Evolutionary conservation across 768 basidiomycete genomes (phyloP).

Genomic region (Boletus reticuloceps): DNA sequence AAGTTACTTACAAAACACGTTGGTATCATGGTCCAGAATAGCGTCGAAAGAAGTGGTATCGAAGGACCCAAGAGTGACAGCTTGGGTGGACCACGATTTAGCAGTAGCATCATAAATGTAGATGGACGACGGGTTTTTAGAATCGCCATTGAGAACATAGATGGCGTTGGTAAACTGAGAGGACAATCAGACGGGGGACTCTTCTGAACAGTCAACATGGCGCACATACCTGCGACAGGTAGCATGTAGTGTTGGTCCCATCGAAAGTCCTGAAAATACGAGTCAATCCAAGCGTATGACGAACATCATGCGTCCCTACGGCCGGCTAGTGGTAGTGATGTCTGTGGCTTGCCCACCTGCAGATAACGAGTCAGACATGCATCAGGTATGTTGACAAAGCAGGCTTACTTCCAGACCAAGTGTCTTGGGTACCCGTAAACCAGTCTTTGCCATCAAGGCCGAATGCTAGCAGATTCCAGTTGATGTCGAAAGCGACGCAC

Average conservation of each 20-base stretch:
- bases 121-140: slow-evolving; percentile 60
- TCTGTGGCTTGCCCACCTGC: slow-evolving; percentile 47
- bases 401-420: slow-evolving; percentile 59
- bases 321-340: slow-evolving; percentile 71
- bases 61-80: slow-evolving; percentile 49
- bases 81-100: slow-evolving; percentile 79
- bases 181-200: not conserved
- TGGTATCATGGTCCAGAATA: slow-evolving; percentile 93
- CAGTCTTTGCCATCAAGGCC: slow-evolving; percentile 84
- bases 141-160: slow-evolving; percentile 80
- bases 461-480: slow-evolving; percentile 85
- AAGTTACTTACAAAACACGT: slow-evolving; percentile 65
- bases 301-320: slow-evolving; percentile 47
- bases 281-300: not conserved
- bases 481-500: slow-evolving; percentile 77
- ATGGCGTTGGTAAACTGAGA: slow-evolving; percentile 78
- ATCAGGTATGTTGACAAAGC: not conserved
- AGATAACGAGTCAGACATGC: slow-evolving; percentile 3
- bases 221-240: slow-evolving; percentile 58
- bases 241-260: slow-evolving; percentile 62
- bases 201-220: not conserved
- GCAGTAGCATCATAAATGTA: slow-evolving; percentile 78
- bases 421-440: slow-evolving; percentile 66
- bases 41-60: slow-evolving; percentile 64
- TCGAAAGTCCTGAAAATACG: slow-evolving; percentile 55